These are phyloP conservation scores for Stevia rebaudiana DNA, from an alignment of 140 eudicot genomes.

Conservation along the genomic window DNA sequence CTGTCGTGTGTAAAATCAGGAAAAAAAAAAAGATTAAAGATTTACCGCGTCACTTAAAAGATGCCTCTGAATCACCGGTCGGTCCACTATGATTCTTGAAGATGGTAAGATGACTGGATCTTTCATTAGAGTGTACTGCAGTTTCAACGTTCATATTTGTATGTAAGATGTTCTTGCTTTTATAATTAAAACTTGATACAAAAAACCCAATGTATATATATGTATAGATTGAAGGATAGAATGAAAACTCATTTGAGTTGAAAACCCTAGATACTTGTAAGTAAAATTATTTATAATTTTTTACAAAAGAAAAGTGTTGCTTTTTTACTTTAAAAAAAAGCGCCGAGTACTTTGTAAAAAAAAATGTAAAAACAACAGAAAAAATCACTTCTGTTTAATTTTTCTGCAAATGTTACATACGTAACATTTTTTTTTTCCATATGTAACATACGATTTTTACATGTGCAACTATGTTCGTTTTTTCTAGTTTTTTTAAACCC, in stretches of 20 bases:
- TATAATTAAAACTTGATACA: background rate
- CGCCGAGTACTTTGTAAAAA: too few species aligned
- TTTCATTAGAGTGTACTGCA: slow-evolving; percentile 93
- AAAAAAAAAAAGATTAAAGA: slow-evolving; percentile 4
- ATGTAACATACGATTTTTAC: too few species aligned
- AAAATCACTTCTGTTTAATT: too few species aligned
- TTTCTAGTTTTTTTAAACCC: too few species aligned
- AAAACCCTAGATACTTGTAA: too few species aligned
- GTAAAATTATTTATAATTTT: too few species aligned
- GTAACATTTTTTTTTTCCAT: too few species aligned
- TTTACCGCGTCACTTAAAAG: slow-evolving; percentile 76
- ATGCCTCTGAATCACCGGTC: slow-evolving; percentile 95
- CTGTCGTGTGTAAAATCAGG: background rate
- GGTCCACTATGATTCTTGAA: slow-evolving; percentile 76
- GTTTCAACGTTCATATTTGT: slow-evolving; percentile 15
- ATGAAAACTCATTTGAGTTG: background rate
- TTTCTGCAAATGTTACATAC: too few species aligned
- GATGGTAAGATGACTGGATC: slow-evolving; percentile 97
- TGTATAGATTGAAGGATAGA: background rate
- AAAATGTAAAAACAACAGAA: too few species aligned
- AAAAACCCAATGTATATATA: background rate
- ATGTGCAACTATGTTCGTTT: too few species aligned
- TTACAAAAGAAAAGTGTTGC: too few species aligned
- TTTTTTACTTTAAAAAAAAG: too few species aligned
- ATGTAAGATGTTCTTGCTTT: background rate